Percentiles rank a stretch among this genome's conserved stretches.
phyloP scores from a whole-genome alignment of 2,329 filamentous ascomycete genomes.

The Myriosclerotinia duriaeana region DNA sequence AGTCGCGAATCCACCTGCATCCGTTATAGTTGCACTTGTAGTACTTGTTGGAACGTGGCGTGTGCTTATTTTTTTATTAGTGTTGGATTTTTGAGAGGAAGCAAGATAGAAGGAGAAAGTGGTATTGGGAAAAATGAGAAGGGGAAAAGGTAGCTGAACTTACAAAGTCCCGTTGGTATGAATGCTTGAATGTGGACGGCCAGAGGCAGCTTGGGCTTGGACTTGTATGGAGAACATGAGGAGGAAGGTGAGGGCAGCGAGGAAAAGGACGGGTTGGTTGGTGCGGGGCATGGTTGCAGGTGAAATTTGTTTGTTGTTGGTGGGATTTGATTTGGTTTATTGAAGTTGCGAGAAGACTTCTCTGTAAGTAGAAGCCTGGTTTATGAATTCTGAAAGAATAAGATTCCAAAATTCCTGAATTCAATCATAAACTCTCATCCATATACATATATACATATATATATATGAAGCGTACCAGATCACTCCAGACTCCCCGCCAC shows the following conservation, averaged over 20 bases:
- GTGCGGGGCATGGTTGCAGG: neutral
- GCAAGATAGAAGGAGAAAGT: no score
- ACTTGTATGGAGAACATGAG: conserved; percentile 5
- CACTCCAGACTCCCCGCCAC: conserved; percentile 9
- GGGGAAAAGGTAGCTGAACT: neutral
- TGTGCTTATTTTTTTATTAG: conserved; percentile 21
- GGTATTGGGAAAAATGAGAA: no score
- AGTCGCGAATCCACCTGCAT: conserved; percentile 3
- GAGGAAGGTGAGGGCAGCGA: conserved; percentile 9
- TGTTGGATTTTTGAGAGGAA: neutral
- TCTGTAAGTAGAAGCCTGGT: neutral
- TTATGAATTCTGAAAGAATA: neutral
- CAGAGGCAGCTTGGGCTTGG: conserved; percentile 7
- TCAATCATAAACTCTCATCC: neutral
- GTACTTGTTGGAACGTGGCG: neutral
- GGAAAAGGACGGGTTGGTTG: neutral
- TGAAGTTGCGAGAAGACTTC: neutral
- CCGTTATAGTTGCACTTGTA: neutral
- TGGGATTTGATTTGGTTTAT: neutral
- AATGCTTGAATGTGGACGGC: neutral
- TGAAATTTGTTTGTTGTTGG: neutral
- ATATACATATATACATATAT: no score
- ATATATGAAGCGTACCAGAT: neutral
- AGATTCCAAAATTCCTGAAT: neutral
- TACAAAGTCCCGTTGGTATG: conserved; percentile 18